phyloP scores from a whole-genome alignment of 768 basidiomycete species.

The Suillus subaureus region DNA sequence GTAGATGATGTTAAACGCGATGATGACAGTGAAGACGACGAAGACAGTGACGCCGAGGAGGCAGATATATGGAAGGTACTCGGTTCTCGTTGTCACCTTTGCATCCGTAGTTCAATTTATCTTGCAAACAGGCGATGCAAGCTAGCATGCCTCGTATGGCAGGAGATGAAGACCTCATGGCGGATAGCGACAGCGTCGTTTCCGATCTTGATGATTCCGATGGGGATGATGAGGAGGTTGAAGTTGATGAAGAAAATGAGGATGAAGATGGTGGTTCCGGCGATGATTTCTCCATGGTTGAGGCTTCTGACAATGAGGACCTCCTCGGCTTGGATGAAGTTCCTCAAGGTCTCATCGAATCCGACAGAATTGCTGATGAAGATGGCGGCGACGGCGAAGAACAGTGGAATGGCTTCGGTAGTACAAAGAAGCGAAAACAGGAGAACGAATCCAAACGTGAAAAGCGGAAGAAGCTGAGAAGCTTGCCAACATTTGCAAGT shows the following conservation, averaged over 20 bases:
- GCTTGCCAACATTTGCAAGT: slow-evolving; percentile 80
- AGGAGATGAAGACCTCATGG: slow-evolving; percentile 50
- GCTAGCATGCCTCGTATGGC: slow-evolving; percentile 70
- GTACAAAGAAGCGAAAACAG: slow-evolving; percentile 42
- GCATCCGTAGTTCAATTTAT: not conserved
- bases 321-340: slow-evolving; percentile 58
- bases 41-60: slow-evolving; percentile 45
- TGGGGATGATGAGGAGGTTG: slow-evolving; percentile 35
- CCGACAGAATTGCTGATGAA: slow-evolving; percentile 54
- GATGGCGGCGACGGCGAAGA: slow-evolving; percentile 43
- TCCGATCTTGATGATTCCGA: slow-evolving; percentile 32
- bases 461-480: slow-evolving; percentile 68
- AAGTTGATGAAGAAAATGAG: slow-evolving; percentile 34
- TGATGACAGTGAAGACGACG: slow-evolving; percentile 14
- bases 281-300: slow-evolving; percentile 55
- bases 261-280: slow-evolving; percentile 43
- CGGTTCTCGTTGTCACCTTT: not conserved
- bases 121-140: slow-evolving; percentile 74
- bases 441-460: slow-evolving; percentile 38
- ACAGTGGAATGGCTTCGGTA: slow-evolving; percentile 57
- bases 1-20: slow-evolving; percentile 27
- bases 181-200: slow-evolving; percentile 37
- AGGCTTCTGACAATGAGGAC: slow-evolving; percentile 74
- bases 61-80: slow-evolving; percentile 88
- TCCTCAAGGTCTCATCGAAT: slow-evolving; percentile 60